Conservation (phyloP, 768 basidiomycete genomes). For the Phaffia tasmanica region DNA sequence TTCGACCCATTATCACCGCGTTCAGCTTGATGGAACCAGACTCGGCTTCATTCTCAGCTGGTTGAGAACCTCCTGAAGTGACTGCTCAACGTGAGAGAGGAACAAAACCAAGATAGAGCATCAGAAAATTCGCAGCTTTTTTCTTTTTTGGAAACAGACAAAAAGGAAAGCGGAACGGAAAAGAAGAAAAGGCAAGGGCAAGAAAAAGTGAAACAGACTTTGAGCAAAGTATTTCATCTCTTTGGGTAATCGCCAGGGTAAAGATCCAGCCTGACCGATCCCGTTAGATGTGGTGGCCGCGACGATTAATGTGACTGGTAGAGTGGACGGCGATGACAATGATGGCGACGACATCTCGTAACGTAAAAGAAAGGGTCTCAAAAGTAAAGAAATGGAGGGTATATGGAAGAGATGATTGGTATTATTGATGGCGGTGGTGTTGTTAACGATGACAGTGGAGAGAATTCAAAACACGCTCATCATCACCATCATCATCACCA, state of each 20-base stretch:
- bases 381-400: no score
- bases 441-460: no score
- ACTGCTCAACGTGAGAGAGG: background rate
- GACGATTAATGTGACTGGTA: constrained; percentile 71
- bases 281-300: constrained; percentile 79
- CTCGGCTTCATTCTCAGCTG: background rate
- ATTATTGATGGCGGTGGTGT: no score
- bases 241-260: constrained; percentile 80
- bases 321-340: background rate
- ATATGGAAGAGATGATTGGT: no score
- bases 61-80: background rate
- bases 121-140: background rate
- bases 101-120: background rate
- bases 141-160: background rate
- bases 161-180: background rate
- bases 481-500: no score
- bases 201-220: constrained; percentile 41
- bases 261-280: constrained; percentile 60
- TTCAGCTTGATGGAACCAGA: constrained; percentile 43
- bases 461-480: no score
- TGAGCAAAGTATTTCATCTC: constrained; percentile 91
- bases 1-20: constrained; percentile 85
- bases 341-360: background rate
- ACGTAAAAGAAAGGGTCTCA: no score
- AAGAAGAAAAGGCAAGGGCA: background rate